Percentiles rank a stretch among this genome's conserved stretches.
phyloP scores from a whole-genome alignment of 352 stramenopile species.

The Globisporangium paroecandrum region DNA sequence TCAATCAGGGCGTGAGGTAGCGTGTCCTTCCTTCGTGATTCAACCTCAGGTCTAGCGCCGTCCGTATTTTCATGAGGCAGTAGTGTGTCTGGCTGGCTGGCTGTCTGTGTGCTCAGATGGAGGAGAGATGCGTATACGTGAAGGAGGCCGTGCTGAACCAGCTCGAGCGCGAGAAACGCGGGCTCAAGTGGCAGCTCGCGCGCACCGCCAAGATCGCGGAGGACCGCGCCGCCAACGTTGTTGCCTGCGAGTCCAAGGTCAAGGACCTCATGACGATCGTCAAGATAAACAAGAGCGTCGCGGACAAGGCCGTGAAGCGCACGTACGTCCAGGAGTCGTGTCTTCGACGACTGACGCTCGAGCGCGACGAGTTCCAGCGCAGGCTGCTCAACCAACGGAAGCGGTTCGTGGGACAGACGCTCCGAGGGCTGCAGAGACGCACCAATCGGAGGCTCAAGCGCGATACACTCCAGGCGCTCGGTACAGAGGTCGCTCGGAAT shows the following conservation, averaged over 20 bases:
- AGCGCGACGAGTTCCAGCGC: constrained; percentile 26
- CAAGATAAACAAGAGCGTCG: constrained; percentile 57
- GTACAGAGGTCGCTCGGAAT: not conserved
- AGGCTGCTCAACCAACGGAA: constrained; percentile 23
- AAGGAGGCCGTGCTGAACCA: constrained; percentile 43
- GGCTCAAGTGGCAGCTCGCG: constrained; percentile 53
- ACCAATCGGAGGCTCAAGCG: constrained; percentile 18
- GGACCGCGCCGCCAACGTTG: constrained; percentile 25
- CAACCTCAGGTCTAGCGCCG: too few species aligned
- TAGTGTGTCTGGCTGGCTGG: too few species aligned
- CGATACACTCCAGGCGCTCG: constrained; percentile 21
- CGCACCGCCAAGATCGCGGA: constrained; percentile 37
- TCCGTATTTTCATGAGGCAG: too few species aligned
- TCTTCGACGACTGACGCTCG: constrained; percentile 24
- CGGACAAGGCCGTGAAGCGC: constrained; percentile 39
- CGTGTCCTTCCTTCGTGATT: too few species aligned
- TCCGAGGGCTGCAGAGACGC: constrained; percentile 25
- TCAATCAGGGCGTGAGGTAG: too few species aligned
- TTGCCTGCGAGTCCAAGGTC: constrained; percentile 41
- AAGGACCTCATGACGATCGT: constrained; percentile 68
- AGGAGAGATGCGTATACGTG: constrained; percentile 42
- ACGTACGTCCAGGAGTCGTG: constrained; percentile 31
- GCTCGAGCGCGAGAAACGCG: constrained; percentile 50
- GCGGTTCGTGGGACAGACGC: constrained; percentile 18
- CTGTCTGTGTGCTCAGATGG: constrained; percentile 7